Evolutionary conservation across 2,329 filamentous ascomycete genomes (phyloP).

Genomic region (Thielaviopsis euricoi): DNA sequence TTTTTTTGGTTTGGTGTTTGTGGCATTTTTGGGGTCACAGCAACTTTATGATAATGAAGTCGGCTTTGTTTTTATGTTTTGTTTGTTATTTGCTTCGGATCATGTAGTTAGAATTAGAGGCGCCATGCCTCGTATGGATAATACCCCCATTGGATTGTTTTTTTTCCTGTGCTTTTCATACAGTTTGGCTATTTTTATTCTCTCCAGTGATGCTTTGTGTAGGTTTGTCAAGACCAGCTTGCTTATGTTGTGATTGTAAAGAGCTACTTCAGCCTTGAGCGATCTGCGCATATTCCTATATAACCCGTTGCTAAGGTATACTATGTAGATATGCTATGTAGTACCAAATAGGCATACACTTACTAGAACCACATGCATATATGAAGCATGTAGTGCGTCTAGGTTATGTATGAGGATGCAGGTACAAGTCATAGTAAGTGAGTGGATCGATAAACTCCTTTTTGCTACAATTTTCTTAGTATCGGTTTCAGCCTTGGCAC

Average conservation of each 20-base stretch:
- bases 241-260: not conserved
- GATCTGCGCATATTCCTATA: too few species aligned
- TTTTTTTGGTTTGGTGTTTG: conserved; percentile 1
- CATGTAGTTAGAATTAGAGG: conserved; percentile 9
- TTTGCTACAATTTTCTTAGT: too few species aligned
- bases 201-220: conserved; percentile 12
- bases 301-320: too few species aligned
- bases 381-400: too few species aligned
- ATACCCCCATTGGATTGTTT: not conserved
- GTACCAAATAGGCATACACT: too few species aligned
- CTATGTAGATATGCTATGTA: too few species aligned
- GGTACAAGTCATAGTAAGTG: too few species aligned
- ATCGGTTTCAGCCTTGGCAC: too few species aligned
- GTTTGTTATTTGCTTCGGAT: conserved; percentile 3
- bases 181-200: conserved; percentile 8
- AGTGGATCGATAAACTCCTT: too few species aligned
- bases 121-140: conserved; percentile 1
- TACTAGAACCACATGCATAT: too few species aligned
- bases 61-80: conserved; percentile 5
- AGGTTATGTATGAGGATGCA: too few species aligned
- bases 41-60: conserved; percentile 11
- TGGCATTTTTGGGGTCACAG: conserved; percentile 5
- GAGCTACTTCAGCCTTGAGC: not conserved
- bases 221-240: not conserved
- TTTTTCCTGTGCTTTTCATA: not conserved